These are phyloP conservation scores for Macrolepiota albuminosa DNA, from an alignment of 768 basidiomycete genomes.

Conservation along the genomic window DNA sequence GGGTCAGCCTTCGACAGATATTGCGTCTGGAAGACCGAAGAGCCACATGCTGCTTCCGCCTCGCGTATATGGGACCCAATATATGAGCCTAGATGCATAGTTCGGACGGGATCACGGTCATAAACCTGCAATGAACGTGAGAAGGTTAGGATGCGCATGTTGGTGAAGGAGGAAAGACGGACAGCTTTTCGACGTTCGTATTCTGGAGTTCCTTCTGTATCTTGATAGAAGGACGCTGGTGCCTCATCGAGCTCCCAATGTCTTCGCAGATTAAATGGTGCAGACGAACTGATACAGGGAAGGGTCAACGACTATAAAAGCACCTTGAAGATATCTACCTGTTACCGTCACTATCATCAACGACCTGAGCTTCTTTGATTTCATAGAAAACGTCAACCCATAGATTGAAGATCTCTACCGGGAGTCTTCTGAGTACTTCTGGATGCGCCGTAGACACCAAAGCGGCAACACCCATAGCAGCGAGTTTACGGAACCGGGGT, in stretches of 20 bases:
- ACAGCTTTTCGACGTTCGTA: conserved; percentile 73
- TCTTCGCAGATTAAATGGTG: conserved; percentile 40
- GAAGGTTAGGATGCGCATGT: conserved; percentile 1
- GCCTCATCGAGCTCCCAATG: conserved; percentile 70
- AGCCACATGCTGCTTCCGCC: conserved; percentile 57
- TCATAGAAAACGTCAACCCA: conserved; percentile 91
- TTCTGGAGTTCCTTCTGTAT: conserved; percentile 69
- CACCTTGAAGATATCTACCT: conserved; percentile 19
- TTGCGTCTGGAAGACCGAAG: conserved; percentile 49
- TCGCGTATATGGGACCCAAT: conserved; percentile 56
- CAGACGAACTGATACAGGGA: conserved; percentile 16
- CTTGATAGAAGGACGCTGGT: conserved; percentile 53
- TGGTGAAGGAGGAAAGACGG: conserved; percentile 18
- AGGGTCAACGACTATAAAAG: not conserved
- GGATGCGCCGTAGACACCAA: conserved; percentile 71
- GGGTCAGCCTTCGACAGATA: conserved; percentile 70
- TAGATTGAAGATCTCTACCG: conserved; percentile 74
- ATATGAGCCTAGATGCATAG: conserved; percentile 54
- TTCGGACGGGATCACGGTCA: conserved; percentile 69
- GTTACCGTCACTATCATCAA: conserved; percentile 31
- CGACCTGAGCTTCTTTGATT: conserved; percentile 62
- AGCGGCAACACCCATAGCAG: conserved; percentile 76
- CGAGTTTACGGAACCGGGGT: conserved; percentile 76
- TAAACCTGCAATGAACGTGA: conserved; percentile 45
- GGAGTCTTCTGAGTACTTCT: conserved; percentile 68